Evolutionary conservation across 1,284 basidiomycete genomes (phyloP), one percentile per base, ranked within the genome.

Genomic region (Sphaerobolus stellatus): DNA sequence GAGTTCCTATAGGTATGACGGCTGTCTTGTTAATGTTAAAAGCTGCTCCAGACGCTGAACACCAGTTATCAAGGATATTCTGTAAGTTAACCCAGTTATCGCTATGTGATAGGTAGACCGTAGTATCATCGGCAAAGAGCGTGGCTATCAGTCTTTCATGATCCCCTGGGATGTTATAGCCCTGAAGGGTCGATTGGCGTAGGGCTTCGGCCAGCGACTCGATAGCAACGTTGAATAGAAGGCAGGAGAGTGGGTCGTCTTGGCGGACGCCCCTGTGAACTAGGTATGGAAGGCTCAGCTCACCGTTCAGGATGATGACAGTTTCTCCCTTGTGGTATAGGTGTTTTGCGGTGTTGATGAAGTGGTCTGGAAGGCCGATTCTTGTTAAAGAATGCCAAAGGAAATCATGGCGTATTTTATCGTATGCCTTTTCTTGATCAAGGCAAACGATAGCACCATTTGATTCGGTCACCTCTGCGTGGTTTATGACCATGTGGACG

Each of bases 11-110:
- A 0, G 70, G 72, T 7, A 75, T 63, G 0, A 71, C 61, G 45
- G 69, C 67, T 0, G 70, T 75, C 52, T 74, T 74, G 3, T 47
- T 41, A 0, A 62, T 58, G 56, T 75, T 74, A 50, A 74, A 74
- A 27, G 64, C 66, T 1, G 71, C 69, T 0, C 62, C 61, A 6
- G 71, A 66, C 0, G 67, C 71, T 0, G 20, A n/a, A 53, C 71
- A 74, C 70, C 70, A 73, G 4, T 31, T 56, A 1, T 63, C 36
- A 0, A 73, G 63, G 1, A 69, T 63, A 0, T n/a, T 2, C 18
- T 61, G 27, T 0, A 72, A 61, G 3, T 38, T 41, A 0, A 24
- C 50, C 30, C 58, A 65, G 25, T 59, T 30, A 48, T 72, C 66
- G 0, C 48, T 4, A 2, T 59, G 44, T 0, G 46, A 33, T 0